These are phyloP conservation scores for Trypanosoma avium DNA, from an alignment of 208 protist genomes.

Conservation along the genomic window DNA sequence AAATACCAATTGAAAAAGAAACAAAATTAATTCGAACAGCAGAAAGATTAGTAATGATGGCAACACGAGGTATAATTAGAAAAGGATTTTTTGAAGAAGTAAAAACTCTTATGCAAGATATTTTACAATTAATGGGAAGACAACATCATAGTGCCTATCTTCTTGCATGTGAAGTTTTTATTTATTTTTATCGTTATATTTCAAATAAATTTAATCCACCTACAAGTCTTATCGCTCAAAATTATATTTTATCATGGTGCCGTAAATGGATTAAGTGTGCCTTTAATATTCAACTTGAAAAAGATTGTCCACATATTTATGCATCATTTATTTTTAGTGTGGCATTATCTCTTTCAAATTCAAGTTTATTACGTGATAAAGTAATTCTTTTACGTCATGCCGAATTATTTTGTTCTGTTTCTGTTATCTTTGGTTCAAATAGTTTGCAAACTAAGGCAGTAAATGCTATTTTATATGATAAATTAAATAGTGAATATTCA, in stretches of 20 bases:
- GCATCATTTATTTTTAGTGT: conserved; percentile 1
- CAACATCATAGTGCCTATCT: conserved; percentile 9
- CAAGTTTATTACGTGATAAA: conserved; percentile 1
- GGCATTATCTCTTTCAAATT: conserved; percentile 2
- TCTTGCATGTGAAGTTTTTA: conserved; percentile 6
- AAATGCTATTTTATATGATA: neutral
- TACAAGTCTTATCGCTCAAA: neutral
- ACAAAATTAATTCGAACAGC: neutral
- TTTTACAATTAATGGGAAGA: conserved; percentile 1
- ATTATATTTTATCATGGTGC: conserved; percentile 4
- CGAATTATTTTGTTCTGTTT: neutral
- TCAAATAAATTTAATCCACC: neutral
- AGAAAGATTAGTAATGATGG: conserved; percentile 1
- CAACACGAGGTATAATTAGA: neutral
- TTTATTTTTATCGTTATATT: conserved; percentile 15
- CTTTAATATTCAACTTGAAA: neutral
- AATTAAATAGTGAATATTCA: neutral
- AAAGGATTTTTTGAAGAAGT: conserved; percentile 10
- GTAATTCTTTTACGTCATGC: conserved; percentile 9
- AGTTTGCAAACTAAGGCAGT: neutral
- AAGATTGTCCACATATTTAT: conserved; percentile 13
- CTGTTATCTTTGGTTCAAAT: neutral
- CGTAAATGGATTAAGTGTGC: conserved; percentile 18
- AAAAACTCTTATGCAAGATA: conserved; percentile 5
- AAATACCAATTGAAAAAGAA: conserved; percentile 13